Evolutionary conservation across 768 basidiomycete genomes (phyloP).

Genomic region (Lentinula detonsa): DNA sequence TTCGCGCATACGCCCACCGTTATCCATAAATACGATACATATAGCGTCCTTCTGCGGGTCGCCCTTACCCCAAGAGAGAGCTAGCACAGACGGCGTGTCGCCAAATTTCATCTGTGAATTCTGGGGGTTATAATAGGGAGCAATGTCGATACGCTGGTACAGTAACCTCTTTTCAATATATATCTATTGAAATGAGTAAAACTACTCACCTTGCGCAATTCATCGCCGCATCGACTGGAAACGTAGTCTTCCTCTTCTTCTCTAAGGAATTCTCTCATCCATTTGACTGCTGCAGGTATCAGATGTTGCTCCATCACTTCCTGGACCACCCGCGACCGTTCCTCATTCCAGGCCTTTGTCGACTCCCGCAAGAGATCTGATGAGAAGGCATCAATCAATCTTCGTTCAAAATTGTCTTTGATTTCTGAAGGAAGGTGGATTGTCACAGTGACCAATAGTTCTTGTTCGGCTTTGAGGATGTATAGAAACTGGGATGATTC

Average conservation of each 20-base stretch:
- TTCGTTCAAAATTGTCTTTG: conserved; percentile 63
- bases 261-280: conserved; percentile 83
- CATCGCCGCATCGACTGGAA: conserved; percentile 58
- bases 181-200: background rate
- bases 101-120: conserved; percentile 56
- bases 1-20: conserved; percentile 86
- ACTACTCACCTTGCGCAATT: conserved; percentile 62
- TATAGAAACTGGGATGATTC: conserved; percentile 79
- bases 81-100: conserved; percentile 73
- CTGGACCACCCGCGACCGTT: conserved; percentile 72
- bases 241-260: conserved; percentile 88
- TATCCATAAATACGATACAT: conserved; percentile 78
- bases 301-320: conserved; percentile 77
- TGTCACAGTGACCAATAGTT: conserved; percentile 74
- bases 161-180: conserved; percentile 10
- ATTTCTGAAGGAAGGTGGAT: conserved; percentile 61
- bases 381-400: conserved; percentile 74
- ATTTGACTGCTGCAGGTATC: conserved; percentile 80
- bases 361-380: conserved; percentile 83
- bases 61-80: conserved; percentile 92
- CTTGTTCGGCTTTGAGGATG: conserved; percentile 87
- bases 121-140: conserved; percentile 53
- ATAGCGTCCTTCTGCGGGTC: conserved; percentile 91
- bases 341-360: conserved; percentile 86
- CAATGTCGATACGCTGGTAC: conserved; percentile 75